Evolutionary conservation across 768 basidiomycete genomes (phyloP).

Genomic region (Lactarius evosmus): DNA sequence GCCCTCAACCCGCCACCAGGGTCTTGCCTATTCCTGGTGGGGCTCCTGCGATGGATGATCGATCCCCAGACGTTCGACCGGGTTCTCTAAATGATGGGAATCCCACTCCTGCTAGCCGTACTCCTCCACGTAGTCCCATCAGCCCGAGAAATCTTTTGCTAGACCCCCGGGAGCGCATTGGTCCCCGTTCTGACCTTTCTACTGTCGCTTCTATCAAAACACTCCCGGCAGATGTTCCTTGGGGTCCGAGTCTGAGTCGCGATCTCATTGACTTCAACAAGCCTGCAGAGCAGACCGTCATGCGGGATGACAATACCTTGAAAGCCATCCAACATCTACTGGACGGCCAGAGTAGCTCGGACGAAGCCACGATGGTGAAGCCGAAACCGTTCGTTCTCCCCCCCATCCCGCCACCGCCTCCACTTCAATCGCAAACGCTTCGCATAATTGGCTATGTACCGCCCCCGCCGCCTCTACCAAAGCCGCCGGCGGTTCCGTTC

Average conservation of each 20-base stretch:
- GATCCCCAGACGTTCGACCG: conserved; percentile 14
- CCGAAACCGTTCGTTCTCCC: conserved; percentile 24
- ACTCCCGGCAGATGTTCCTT: conserved; percentile 8
- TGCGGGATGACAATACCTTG: conserved; percentile 25
- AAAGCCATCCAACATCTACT: conserved; percentile 22
- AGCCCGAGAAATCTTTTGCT: conserved; percentile 48
- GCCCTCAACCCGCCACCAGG: conserved; percentile 7
- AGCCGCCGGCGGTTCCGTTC: conserved; percentile 16
- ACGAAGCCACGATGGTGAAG: conserved; percentile 24
- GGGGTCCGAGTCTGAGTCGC: conserved; percentile 14
- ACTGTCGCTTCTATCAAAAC: conserved; percentile 9
- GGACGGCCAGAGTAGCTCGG: conserved; percentile 21
- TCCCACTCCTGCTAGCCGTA: conserved; percentile 11
- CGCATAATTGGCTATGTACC: conserved; percentile 25
- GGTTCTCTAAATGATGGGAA: conserved; percentile 13
- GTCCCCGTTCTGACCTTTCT: conserved; percentile 22
- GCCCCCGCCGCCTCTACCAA: conserved; percentile 25
- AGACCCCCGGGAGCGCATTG: conserved; percentile 36
- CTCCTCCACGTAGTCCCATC: conserved; percentile 63
- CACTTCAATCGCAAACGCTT: conserved; percentile 16
- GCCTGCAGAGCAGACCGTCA: conserved; percentile 23
- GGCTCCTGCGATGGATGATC: conserved; percentile 24
- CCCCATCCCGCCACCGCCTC: conserved; percentile 24
- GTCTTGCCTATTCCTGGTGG: conserved; percentile 23
- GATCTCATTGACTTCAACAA: conserved; percentile 26